Base-by-base conservation (phyloP, 345 rosid species). In the Moricandia arvensis region DNA sequence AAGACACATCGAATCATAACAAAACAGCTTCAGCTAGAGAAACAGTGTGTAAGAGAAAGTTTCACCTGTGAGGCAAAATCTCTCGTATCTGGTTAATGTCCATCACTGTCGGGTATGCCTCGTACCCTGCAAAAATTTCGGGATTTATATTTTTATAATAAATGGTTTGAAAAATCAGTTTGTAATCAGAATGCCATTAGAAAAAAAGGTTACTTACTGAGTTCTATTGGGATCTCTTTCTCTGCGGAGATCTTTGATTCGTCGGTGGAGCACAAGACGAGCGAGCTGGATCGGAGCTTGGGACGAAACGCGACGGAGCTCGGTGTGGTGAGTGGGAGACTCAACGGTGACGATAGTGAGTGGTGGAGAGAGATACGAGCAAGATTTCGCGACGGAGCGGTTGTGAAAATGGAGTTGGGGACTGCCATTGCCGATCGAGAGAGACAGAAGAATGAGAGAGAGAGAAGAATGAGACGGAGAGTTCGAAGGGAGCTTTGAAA, bases 31-130 rank as follows among this genome's bases (percentile, higher is more conserved):
- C 31, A 60, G 55, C 33, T 4, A 37, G 5, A 54, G 12, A 8
- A 16, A 54, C 27, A 55, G 0, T 7, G 55, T 6, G 53, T n/a
- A 7, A 11, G 43, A 11, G 43, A 6, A 4, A 9, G 1, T 9
- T 21, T 51, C 21, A 90, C 98, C 98, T 85, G 82, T 92, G 98
- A 16, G 99, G 99, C 71, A 95, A 80, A 79, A 95, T 89, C 63
- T 92, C 93, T 71, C 82, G 88, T 72, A 95, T 92, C 90, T 88
- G 87, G 75, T 95, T 92, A 51, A 92, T 88, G 69, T 95, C 97
- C 93, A 95, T 85, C 75, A 95, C 97, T 9, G 80, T 63, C 5
- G 79, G 78, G 61, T 13, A 81, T 3, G 79, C 81, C 68, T 69
- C 81, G 33, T 77, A 81, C 55, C 71, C 83, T 81, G 79, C 1